These are phyloP conservation scores for Populus ilicifolia DNA, from an alignment of 345 rosid species.

Conservation along the genomic window DNA sequence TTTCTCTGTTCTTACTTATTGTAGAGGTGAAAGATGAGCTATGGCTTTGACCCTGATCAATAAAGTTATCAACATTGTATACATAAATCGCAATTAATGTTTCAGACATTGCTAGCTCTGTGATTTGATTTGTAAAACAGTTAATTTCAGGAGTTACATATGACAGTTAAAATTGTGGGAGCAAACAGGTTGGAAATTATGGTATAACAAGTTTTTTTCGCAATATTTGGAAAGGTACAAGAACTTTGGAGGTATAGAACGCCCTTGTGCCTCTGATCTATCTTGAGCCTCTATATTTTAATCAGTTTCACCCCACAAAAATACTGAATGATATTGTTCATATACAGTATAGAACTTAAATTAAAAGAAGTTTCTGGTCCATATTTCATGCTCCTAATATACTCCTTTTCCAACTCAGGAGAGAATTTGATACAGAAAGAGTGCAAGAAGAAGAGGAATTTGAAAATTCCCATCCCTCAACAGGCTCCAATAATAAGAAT, in stretches of 20 bases:
- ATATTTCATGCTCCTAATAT: neutral
- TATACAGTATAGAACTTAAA: neutral
- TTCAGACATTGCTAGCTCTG: neutral
- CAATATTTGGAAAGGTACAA: neutral
- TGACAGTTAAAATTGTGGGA: neutral
- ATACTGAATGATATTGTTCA: neutral
- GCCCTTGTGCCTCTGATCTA: neutral
- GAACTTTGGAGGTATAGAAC: neutral
- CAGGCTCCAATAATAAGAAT: conserved; percentile 42
- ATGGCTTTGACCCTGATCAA: neutral
- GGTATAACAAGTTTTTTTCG: neutral
- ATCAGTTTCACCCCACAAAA: too few relatives aligned
- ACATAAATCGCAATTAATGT: neutral
- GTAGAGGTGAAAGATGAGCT: neutral
- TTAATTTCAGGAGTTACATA: neutral
- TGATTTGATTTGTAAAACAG: neutral
- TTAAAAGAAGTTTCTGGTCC: neutral
- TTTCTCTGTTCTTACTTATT: neutral
- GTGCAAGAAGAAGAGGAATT: conserved; percentile 44
- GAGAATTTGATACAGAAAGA: conserved; percentile 76
- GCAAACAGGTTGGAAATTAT: neutral
- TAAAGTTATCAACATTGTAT: too few relatives aligned
- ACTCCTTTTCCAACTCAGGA: conserved; percentile 39
- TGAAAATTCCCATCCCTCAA: conserved; percentile 35
- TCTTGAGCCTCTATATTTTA: neutral